A percentile compares a stretch with the other conserved stretches of the same genome.
These are phyloP conservation scores for Inga leiocalycina DNA, from an alignment of 306 rosid genomes.

Conservation along the genomic window DNA sequence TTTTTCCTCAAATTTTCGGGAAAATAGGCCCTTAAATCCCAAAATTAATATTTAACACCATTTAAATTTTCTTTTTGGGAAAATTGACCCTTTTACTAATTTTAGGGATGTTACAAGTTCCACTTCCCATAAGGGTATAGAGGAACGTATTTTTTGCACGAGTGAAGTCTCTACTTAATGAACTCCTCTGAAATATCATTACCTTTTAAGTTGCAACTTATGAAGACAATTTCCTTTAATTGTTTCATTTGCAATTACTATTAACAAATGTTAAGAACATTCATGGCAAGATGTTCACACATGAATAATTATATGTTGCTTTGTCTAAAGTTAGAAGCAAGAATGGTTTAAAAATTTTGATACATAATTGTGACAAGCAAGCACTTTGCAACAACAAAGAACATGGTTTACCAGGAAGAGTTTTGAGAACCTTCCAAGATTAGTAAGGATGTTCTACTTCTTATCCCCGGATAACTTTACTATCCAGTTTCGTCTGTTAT, in stretches of 20 bases:
- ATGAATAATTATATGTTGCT: too few species aligned
- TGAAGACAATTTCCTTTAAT: neutral
- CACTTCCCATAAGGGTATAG: slow-evolving; percentile 1
- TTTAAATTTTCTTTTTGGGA: too few species aligned
- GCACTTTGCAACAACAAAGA: neutral
- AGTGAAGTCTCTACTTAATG: neutral
- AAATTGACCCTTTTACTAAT: too few species aligned
- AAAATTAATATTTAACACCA: too few species aligned
- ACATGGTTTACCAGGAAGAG: neutral
- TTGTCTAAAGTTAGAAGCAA: neutral
- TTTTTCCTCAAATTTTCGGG: too few species aligned
- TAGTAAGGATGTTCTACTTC: neutral
- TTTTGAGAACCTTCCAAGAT: too few species aligned
- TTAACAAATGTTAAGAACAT: neutral
- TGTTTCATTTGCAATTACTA: too few species aligned
- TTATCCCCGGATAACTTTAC: neutral
- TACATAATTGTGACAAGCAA: too few species aligned
- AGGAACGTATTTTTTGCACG: neutral
- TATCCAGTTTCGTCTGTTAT: neutral
- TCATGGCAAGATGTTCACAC: too few species aligned
- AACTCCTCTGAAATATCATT: neutral
- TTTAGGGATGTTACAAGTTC: neutral
- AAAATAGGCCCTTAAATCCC: too few species aligned
- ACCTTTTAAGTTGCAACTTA: neutral
- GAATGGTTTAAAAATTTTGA: too few species aligned